Conservation (phyloP, 2,329 filamentous ascomycete species). For the Claviceps maximensis region DNA sequence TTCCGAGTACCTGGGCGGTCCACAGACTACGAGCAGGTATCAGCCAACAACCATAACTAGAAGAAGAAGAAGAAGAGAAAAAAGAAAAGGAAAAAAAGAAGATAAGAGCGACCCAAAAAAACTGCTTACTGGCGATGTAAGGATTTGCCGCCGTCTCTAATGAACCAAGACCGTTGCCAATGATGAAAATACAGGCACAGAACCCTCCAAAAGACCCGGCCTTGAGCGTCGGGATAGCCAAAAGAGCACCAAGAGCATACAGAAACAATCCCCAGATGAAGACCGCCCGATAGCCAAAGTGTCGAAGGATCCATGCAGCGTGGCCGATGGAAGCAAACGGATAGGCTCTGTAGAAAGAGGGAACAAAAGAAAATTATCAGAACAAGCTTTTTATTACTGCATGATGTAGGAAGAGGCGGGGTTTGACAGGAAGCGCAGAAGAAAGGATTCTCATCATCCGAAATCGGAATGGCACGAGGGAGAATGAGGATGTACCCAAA, state of each 20-base stretch:
- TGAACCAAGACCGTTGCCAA: constrained; percentile 59
- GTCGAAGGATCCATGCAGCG: constrained; percentile 50
- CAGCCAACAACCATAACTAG: background rate
- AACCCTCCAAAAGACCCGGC: constrained; percentile 60
- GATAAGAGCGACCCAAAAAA: too few species aligned
- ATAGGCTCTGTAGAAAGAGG: constrained; percentile 35
- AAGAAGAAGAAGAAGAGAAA: background rate
- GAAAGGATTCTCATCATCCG: too few species aligned
- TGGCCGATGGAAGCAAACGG: constrained; percentile 55
- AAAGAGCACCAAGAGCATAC: constrained; percentile 48
- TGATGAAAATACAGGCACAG: constrained; percentile 58
- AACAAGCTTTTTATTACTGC: background rate
- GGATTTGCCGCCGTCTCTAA: constrained; percentile 70
- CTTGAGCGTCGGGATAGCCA: constrained; percentile 43
- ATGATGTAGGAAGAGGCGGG: too few species aligned
- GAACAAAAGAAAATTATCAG: background rate
- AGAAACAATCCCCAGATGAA: constrained; percentile 57
- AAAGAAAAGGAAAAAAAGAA: background rate
- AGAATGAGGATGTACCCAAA: constrained; percentile 34
- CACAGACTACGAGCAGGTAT: constrained; percentile 21
- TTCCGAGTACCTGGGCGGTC: constrained; percentile 57
- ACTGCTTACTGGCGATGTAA: constrained; percentile 42
- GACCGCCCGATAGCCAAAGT: constrained; percentile 51
- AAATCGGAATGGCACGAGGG: background rate
- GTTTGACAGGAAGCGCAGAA: too few species aligned